Conservation (phyloP, 257 asterid genomes). For the Galeopsis tetrahit region DNA sequence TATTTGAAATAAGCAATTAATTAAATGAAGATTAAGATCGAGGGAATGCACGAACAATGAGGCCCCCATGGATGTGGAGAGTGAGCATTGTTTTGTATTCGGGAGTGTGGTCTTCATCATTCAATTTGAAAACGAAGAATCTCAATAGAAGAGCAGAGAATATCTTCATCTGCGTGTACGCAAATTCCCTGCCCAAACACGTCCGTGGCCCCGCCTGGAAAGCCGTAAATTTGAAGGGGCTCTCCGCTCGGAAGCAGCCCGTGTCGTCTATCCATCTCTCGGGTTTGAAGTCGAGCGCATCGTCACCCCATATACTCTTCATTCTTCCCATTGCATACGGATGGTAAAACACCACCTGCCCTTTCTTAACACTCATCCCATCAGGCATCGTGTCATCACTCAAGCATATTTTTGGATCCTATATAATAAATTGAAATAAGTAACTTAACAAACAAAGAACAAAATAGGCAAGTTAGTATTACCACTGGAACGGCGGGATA, state of each 20-base stretch:
- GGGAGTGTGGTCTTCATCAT: constrained; percentile 45
- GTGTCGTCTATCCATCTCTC: constrained; percentile 58
- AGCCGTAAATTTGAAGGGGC: constrained; percentile 64
- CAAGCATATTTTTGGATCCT: constrained; percentile 53
- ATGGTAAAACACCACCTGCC: constrained; percentile 50
- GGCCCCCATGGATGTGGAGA: constrained; percentile 58
- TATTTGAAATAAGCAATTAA: too few species aligned
- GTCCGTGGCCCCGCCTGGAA: constrained; percentile 68
- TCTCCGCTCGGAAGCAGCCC: constrained; percentile 49
- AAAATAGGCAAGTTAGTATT: not conserved
- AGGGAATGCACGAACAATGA: constrained; percentile 37
- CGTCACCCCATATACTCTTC: constrained; percentile 58
- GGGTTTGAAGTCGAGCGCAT: constrained; percentile 49
- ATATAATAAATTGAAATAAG: not conserved
- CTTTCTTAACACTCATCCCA: constrained; percentile 53
- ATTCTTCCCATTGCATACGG: constrained; percentile 71
- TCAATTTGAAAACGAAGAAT: constrained; percentile 50
- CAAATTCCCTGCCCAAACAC: constrained; percentile 72
- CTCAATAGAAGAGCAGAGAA: constrained; percentile 49
- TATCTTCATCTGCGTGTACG: constrained; percentile 70
- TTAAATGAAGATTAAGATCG: not conserved
- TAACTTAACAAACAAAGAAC: too few species aligned
- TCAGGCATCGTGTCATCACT: constrained; percentile 55
- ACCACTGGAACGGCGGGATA: constrained; percentile 69
- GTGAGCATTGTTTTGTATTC: constrained; percentile 58